Percentiles rank a stretch among this genome's conserved stretches.
Conservation (phyloP, 176 grass and related monocot genomes). For the Bothriochloa decipiens region DNA sequence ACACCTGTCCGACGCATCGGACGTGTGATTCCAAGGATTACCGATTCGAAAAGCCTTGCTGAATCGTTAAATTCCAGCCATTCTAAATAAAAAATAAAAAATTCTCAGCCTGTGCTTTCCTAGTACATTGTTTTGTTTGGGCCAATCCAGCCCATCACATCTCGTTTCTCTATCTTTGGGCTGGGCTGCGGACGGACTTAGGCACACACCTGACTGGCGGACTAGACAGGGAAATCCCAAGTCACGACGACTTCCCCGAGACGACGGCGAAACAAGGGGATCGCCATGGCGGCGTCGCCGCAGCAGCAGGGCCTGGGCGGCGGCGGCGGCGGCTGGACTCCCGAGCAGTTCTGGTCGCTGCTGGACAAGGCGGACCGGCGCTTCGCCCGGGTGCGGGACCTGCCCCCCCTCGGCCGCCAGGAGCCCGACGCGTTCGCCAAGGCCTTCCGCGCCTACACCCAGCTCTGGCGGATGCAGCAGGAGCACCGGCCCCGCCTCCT, state of each 20-base stretch:
- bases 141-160: neutral
- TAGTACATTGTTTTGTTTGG: neutral
- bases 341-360: conserved; percentile 87
- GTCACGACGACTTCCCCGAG: conserved; percentile 31
- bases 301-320: conserved; percentile 34
- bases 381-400: conserved; percentile 86
- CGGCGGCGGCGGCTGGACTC: conserved; percentile 36
- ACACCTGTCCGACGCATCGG: no score
- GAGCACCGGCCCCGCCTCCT: conserved; percentile 82
- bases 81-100: no score
- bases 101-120: neutral
- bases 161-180: neutral
- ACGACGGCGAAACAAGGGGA: conserved; percentile 16
- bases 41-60: no score
- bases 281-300: conserved; percentile 58
- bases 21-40: no score
- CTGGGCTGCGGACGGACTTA: neutral
- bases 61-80: no score
- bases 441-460: conserved; percentile 92
- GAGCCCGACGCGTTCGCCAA: conserved; percentile 78
- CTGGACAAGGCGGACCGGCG: conserved; percentile 96
- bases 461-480: conserved; percentile 90
- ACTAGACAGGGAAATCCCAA: conserved; percentile 1
- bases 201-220: neutral
- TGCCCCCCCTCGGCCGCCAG: conserved; percentile 69